These are phyloP conservation scores for Rhizoctonia solani DNA, from an alignment of 1,284 basidiomycete species.

Conservation along the genomic window DNA sequence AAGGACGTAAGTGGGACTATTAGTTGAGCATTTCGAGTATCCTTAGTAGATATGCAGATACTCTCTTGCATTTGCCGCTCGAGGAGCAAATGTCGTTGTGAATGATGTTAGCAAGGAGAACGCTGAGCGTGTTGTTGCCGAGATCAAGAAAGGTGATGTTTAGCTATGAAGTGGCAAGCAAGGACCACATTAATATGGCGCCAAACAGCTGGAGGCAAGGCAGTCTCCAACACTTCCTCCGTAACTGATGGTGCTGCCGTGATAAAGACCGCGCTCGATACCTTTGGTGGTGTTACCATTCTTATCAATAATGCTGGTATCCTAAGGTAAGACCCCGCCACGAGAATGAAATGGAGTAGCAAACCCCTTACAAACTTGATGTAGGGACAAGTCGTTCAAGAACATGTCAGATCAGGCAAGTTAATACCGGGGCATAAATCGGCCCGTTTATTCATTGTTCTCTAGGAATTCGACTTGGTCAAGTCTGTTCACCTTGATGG, in stretches of 20 bases:
- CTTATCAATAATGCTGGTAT: constrained; percentile 99
- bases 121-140: constrained; percentile 90
- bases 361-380: constrained; percentile 35
- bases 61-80: constrained; percentile 84
- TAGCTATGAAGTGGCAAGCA: constrained; percentile 37
- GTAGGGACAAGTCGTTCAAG: constrained; percentile 65
- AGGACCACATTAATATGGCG: constrained; percentile 19
- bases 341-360: background rate
- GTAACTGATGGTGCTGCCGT: constrained; percentile 88
- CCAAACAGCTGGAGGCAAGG: constrained; percentile 86
- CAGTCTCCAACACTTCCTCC: constrained; percentile 84
- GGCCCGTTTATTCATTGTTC: background rate
- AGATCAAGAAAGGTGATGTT: constrained; percentile 74
- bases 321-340: constrained; percentile 62
- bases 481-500: constrained; percentile 93
- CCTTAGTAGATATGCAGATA: constrained; percentile 59
- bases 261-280: constrained; percentile 84
- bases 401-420: constrained; percentile 78
- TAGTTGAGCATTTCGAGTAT: background rate
- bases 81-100: constrained; percentile 93
- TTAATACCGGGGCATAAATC: background rate
- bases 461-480: constrained; percentile 80
- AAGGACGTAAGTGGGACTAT: constrained; percentile 72
- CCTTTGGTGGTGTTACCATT: constrained; percentile 81
- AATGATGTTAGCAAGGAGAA: constrained; percentile 91